Percentiles rank a stretch among this genome's conserved stretches.
These are phyloP conservation scores for Hypoxylon sp. DNA, from an alignment of 2,329 filamentous ascomycete species.

Conservation along the genomic window DNA sequence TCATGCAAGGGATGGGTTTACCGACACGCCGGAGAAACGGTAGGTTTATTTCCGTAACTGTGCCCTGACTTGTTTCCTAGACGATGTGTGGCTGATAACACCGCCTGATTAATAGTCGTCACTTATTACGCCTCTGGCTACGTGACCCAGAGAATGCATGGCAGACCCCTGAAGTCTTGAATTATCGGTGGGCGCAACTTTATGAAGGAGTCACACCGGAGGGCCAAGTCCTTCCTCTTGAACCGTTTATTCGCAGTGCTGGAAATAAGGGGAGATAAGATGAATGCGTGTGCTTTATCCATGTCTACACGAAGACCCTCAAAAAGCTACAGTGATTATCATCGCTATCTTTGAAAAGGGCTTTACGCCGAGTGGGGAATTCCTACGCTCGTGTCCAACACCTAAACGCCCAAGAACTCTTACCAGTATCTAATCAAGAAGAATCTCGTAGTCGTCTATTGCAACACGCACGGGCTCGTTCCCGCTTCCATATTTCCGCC, in stretches of 20 bases:
- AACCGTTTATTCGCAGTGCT: conserved; percentile 64
- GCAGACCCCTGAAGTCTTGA: conserved; percentile 62
- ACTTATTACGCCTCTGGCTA: conserved; percentile 66
- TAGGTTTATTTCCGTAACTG: conserved; percentile 59
- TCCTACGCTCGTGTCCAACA: conserved; percentile 17
- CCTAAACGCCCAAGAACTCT: not conserved
- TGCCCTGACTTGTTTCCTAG: not conserved
- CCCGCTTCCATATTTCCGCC: conserved; percentile 78
- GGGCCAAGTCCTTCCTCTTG: conserved; percentile 68
- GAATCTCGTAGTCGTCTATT: conserved; percentile 79
- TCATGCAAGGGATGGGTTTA: conserved; percentile 68
- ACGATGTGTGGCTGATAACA: conserved; percentile 47
- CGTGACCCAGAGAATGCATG: conserved; percentile 66
- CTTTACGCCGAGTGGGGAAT: conserved; percentile 29
- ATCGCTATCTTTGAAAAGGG: conserved; percentile 4
- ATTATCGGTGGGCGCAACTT: conserved; percentile 66
- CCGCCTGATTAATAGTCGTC: conserved; percentile 59
- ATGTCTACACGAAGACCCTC: conserved; percentile 22
- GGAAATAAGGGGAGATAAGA: conserved; percentile 52
- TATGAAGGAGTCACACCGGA: conserved; percentile 68
- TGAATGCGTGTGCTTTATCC: conserved; percentile 12
- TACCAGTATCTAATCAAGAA: conserved; percentile 62
- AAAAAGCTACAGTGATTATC: conserved; percentile 9
- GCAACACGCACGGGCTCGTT: conserved; percentile 75
- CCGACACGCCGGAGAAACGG: conserved; percentile 61